Evolutionary conservation across 2,329 filamentous ascomycete genomes (phyloP).

Genomic region (Arthroderma sp.): DNA sequence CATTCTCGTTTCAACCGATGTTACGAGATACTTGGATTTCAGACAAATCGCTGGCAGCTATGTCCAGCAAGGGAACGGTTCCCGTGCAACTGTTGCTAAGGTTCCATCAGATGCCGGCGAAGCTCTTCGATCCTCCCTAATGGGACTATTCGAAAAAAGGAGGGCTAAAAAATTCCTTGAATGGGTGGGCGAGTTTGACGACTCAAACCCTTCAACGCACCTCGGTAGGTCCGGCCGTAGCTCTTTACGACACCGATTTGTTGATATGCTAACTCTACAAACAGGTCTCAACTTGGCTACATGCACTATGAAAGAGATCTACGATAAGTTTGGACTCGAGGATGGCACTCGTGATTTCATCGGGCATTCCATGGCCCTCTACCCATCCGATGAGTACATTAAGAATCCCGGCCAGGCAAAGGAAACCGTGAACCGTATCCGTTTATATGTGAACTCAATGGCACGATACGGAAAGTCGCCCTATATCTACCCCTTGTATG

Average conservation of each 20-base stretch:
- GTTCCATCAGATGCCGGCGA: slow-evolving; percentile 87
- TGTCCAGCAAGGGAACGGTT: slow-evolving; percentile 74
- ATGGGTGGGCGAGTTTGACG: slow-evolving; percentile 80
- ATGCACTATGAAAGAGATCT: slow-evolving; percentile 94
- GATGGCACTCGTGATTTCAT: slow-evolving; percentile 83
- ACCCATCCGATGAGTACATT: slow-evolving; percentile 80
- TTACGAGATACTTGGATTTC: slow-evolving; percentile 80
- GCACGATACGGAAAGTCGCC: slow-evolving; percentile 95
- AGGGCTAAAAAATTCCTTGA: slow-evolving; percentile 93
- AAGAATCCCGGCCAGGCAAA: slow-evolving; percentile 57
- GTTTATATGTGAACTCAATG: slow-evolving; percentile 94
- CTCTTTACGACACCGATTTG: too few relatives aligned
- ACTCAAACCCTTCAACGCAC: slow-evolving; percentile 70
- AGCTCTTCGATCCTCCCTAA: slow-evolving; percentile 80
- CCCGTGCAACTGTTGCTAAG: slow-evolving; percentile 87
- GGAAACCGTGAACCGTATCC: slow-evolving; percentile 81
- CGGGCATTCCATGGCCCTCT: slow-evolving; percentile 96
- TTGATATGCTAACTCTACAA: neutral
- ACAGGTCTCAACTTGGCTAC: slow-evolving; percentile 67
- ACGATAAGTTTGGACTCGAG: slow-evolving; percentile 94
- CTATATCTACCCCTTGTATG: slow-evolving; percentile 98
- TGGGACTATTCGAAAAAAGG: slow-evolving; percentile 97
- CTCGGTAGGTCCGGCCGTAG: slow-evolving; percentile 51
- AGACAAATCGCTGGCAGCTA: slow-evolving; percentile 92
- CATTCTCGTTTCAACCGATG: slow-evolving; percentile 92